A percentile compares a stretch with the other conserved stretches of the same genome.
Conservation (phyloP, 2,329 filamentous ascomycete species). For the Ophiocordyceps camponoti-rufipedis region DNA sequence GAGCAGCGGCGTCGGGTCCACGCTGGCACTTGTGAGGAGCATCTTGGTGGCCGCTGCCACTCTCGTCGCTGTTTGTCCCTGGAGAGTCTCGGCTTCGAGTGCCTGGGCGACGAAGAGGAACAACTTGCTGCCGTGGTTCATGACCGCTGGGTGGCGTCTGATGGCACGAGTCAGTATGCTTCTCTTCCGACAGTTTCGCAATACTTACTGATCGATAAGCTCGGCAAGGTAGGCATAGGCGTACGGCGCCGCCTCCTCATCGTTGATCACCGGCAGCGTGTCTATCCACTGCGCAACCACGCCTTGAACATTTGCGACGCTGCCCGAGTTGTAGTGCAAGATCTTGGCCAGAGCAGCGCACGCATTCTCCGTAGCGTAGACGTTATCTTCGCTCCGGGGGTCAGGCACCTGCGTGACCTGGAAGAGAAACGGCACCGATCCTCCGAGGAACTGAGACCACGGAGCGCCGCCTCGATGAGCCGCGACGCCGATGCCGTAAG, state of each 20-base stretch:
- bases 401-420: constrained; percentile 66
- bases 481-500: constrained; percentile 89
- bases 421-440: constrained; percentile 66
- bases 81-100: constrained; percentile 76
- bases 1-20: constrained; percentile 61
- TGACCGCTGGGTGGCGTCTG: constrained; percentile 73
- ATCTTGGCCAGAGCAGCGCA: constrained; percentile 96
- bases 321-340: constrained; percentile 68
- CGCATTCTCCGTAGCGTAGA: constrained; percentile 94
- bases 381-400: constrained; percentile 76
- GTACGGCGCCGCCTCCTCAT: constrained; percentile 93
- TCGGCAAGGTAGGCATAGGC: constrained; percentile 85
- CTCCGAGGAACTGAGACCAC: constrained; percentile 77
- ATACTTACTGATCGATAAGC: constrained; percentile 80
- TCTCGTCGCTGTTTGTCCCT: constrained; percentile 62
- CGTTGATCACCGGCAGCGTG: constrained; percentile 80
- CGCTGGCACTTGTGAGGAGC: constrained; percentile 52
- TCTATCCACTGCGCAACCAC: constrained; percentile 76
- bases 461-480: constrained; percentile 76
- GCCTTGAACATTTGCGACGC: constrained; percentile 58
- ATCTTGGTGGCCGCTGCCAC: constrained; percentile 64
- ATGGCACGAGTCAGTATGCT: constrained; percentile 9
- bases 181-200: neutral
- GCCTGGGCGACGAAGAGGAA: constrained; percentile 78
- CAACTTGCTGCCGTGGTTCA: constrained; percentile 58